Conservation (phyloP, 345 rosid species). For the Hibiscus syriacus region DNA sequence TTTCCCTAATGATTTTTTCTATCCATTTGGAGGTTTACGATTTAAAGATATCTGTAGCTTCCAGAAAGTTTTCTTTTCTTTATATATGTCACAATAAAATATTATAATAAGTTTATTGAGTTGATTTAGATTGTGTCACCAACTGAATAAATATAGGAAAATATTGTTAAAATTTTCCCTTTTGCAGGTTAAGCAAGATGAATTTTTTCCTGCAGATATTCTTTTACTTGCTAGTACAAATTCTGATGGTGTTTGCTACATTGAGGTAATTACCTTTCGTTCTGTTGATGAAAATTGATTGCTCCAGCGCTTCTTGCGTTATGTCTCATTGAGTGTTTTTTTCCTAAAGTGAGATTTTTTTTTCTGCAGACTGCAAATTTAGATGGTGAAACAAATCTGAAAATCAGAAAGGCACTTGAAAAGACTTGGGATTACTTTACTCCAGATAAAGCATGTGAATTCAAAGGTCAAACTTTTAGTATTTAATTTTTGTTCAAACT, state of each 20-base stretch:
- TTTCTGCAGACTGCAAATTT: slow-evolving; percentile 86
- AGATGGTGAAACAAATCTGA: slow-evolving; percentile 98
- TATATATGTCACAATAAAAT: not conserved
- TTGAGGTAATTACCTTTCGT: slow-evolving; percentile 19
- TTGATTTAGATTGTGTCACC: not conserved
- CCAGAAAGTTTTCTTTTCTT: not conserved
- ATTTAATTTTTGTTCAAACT: not conserved
- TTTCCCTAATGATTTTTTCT: not conserved
- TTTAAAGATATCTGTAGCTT: not conserved
- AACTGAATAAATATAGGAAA: not conserved
- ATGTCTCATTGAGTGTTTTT: not conserved
- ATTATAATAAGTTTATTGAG: not conserved
- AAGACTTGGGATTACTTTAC: slow-evolving; percentile 94
- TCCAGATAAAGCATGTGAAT: slow-evolving; percentile 84
- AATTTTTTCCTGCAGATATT: slow-evolving; percentile 95
- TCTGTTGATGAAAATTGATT: not conserved
- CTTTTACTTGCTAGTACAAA: slow-evolving; percentile 88
- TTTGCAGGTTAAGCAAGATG: slow-evolving; percentile 90
- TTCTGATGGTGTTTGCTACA: slow-evolving; percentile 85
- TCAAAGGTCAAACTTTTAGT: slow-evolving; percentile 48
- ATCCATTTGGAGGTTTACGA: not conserved
- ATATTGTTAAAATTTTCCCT: slow-evolving; percentile 12
- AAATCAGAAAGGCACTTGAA: slow-evolving; percentile 95
- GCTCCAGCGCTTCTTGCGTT: slow-evolving; percentile 1
- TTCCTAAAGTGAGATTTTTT: slow-evolving; percentile 5